Evolutionary conservation across 768 basidiomycete genomes (phyloP), one percentile per base, ranked within the genome.

Genomic region (Filobasidium wieringae): DNA sequence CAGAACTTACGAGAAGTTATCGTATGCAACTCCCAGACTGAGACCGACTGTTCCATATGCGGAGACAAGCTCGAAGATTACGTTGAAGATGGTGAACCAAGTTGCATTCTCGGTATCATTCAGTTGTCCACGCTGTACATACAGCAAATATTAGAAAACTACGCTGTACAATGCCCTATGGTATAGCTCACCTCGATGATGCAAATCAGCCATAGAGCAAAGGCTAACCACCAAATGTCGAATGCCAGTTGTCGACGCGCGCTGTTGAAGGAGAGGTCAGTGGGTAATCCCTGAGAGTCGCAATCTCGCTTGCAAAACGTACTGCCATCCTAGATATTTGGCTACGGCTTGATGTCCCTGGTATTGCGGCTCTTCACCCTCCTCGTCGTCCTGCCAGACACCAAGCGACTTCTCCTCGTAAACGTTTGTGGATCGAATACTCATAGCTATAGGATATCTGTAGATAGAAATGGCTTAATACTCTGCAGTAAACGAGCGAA

Each of bases 321-420:
- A 69, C 68, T 73, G 72, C 70, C 70, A 73, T 6, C 70, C 70
- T 17, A 73, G 62, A 37, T 73, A 73, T 55, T 72, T 73, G 9
- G 68, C 70, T 17, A 73, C 70, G 8, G 72, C 72, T 34, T 69
- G 63, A 7, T 65, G 63, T 1, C 65, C 69, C 24, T 63, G 65
- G 15, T 58, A 57, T 11, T 66, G 65, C 8, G 63, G 64, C 24
- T 45, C 51, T n/a, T 80, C 74, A 0, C 79, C 77, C 12, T 81
- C 78, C 2, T 80, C 76, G 12, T 66, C 69, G 2, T 77, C 70
- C 15, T 76, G 74, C 65, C 84, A 91, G 43, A 92, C 76, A 2
- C 90, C 93, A 24, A 97, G 79, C 0, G 89, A 91, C 53, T 81
- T 83, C 66, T 95, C 92, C 72, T 99, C 93, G 68, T 97, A 95